Evolutionary conservation across 306 rosid species (phyloP), one percentile per base, ranked within the genome.

Genomic region (Prunus salicina): DNA sequence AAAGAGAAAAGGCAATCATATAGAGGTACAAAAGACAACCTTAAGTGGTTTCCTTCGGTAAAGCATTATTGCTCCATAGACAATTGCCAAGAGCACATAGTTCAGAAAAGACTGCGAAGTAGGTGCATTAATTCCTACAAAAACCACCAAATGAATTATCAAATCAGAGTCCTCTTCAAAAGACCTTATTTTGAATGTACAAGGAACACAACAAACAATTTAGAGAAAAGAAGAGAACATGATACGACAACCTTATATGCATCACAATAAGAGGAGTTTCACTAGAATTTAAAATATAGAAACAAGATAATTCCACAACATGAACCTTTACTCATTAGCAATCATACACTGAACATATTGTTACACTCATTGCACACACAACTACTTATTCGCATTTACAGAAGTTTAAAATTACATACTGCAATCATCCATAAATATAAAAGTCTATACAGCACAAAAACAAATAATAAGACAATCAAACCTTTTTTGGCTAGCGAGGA

Each of bases 71-170:
- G 79, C 73, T 78, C 96, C 99, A 58, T 92, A 95, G 65, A 90
- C 78, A 84, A 92, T 63, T 30, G 87, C 91, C 91, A 95, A 76
- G 50, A 95, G 81, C 34, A 90, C 90, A 75, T 95, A 95, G 86
- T 95, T 95, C 27, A 90, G 84, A 72, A 95, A 90, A 0, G 99
- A 92, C 82, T 93, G 95, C 14, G 98, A 93, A 69, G 98, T 91
- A 76, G 98, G 96, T 53, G 88, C 97, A 80, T 93, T 84, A 45
- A 91, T 89, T 85, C 98, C 98, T 93, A 70, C 20, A 22, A 80
- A 74, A 64, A 74, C 5, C 62, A 82, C 16, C 71, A 69, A 16
- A 32, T 61, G 61, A 52, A 74, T 30, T 24, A 28, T 15, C 67
- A 10, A 64, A 74, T 25, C n/a, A 32, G 49, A 80, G 18, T 27